Evolutionary conservation across 148 eudicot genomes (phyloP), one percentile per base, ranked within the genome.

Genomic region (Rhododendron kiyosumense): DNA sequence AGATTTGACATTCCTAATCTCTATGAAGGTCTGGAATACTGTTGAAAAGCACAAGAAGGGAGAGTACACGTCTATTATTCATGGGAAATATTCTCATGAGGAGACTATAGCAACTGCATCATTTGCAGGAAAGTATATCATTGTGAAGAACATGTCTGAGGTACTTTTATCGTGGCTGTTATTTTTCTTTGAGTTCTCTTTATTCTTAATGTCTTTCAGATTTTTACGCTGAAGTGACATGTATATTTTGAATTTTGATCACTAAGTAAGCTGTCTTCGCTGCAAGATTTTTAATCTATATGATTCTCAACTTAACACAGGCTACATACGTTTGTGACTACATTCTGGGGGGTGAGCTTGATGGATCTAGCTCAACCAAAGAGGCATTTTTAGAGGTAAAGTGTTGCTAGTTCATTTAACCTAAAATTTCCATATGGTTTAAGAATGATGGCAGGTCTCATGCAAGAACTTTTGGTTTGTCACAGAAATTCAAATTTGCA

Each of bases 11-110:
- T 65, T 48, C 73, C 36, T 86, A 71, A 85, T 57, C 51, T 78
- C 51, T 85, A 14, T 78, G 43, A 82, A 97, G 99, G 99, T 97
- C 36, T 97, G 99, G 99, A 95, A 92, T 83, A 78, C 78, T 77
- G 99, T 97, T 84, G 99, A 97, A 77, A 97, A 95, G 91, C 99
- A 95, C 91, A 97, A 95, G 91, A 94, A 94, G 89, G 98, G 96
- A 84, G 98, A 95, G 48, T 93, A 93, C 76, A 97, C 98, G 43
- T 95, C 99, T n/a, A 93, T 97, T 84, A 97, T 97, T 82, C 99
- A 97, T 88, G 99, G 99, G 9, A 97, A 97, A 90, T 91, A 94
- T 91, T 61, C 91, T 85, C 99, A 97, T 78, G 99, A 97, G 91
- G 99, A 97, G 92, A 95, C 99, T 38, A 73, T 93, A 85, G 98